Evolutionary conservation across 2,329 filamentous ascomycete species (phyloP), one percentile per base, ranked within the genome.

Genomic region (Didymosphaeria variabile): DNA sequence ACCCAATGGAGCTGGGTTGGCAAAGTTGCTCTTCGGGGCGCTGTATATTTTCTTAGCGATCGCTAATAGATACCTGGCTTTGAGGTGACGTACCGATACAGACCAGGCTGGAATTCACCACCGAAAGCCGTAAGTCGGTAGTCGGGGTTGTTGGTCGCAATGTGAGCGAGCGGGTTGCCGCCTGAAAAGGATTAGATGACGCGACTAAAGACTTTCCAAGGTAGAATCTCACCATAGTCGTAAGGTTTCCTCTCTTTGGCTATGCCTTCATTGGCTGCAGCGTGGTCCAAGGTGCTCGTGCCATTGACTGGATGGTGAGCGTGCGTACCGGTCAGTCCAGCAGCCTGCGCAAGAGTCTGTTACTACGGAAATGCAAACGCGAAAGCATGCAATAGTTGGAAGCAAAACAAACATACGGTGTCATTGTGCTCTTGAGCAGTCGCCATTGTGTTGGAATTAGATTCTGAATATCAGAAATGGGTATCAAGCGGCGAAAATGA

Each of bases 1-100:
- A 58, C 86, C 86, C 23, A 88, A 80, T 10, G 86, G 86, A 60
- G 86, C 86, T 50, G 87, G 86, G 73, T 88, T 88, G 72, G 82
- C 86, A 70, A 87, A 81, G 63, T 84, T 85, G 75, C 78, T 78
- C 53, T 67, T 72, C 23, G 76, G 76, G 21, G 75, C 57, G 23
- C 67, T 72, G 53, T 40, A 6, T 12, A 1, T 17, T 6, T n/a
- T 13, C 38, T 66, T 49, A 63, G 59, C 21, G 7, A 47, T n/a
- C 19, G n/a, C 23, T 42, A 32, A 19, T 1, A 10, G 5, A 32
- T 9, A 8, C 15, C 1, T 17, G 23, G 36, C 5, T 1, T 31
- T 26, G 64, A 13, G 15, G 12, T 23, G 2, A 47, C 55, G 5
- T 73, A 72, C 66, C 67, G 67, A 78, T 84, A 84, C 21, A 82